These are phyloP conservation scores for Leccinum disarticulatum DNA, from an alignment of 768 basidiomycete genomes.

Conservation along the genomic window DNA sequence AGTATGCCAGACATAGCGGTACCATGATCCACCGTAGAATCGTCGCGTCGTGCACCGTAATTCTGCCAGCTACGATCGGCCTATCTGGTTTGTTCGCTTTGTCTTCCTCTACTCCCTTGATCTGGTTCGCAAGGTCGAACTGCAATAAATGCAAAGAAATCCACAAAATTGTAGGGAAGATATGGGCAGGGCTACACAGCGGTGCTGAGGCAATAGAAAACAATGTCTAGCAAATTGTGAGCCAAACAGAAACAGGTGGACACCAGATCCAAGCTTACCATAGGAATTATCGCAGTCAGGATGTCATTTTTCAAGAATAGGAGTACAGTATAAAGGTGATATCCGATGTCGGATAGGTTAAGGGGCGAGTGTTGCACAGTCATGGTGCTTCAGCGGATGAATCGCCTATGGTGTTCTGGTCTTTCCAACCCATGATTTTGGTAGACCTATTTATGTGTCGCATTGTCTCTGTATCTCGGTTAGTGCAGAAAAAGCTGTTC, in stretches of 20 bases:
- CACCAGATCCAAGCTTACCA: constrained; percentile 31
- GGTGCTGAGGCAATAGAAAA: constrained; percentile 28
- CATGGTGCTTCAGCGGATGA: neutral
- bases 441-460: too few relatives aligned
- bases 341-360: constrained; percentile 10
- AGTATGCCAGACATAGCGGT: constrained; percentile 36
- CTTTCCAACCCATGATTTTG: too few relatives aligned
- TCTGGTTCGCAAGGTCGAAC: constrained; percentile 33
- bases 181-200: constrained; percentile 10
- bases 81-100: constrained; percentile 44
- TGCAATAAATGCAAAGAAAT: constrained; percentile 46
- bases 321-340: constrained; percentile 30
- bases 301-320: constrained; percentile 49
- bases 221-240: neutral
- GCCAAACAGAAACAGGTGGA: neutral
- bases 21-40: constrained; percentile 38
- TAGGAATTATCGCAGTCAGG: constrained; percentile 44
- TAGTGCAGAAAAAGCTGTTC: neutral
- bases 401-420: too few relatives aligned
- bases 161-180: constrained; percentile 39
- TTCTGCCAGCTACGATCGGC: constrained; percentile 44
- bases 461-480: too few relatives aligned
- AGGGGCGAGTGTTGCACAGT: constrained; percentile 13
- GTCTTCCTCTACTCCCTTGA: constrained; percentile 36
- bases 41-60: constrained; percentile 35